These are phyloP conservation scores for Catenaria anguillulae DNA, from an alignment of 371 early-diverging fungal genomes.

Conservation along the genomic window DNA sequence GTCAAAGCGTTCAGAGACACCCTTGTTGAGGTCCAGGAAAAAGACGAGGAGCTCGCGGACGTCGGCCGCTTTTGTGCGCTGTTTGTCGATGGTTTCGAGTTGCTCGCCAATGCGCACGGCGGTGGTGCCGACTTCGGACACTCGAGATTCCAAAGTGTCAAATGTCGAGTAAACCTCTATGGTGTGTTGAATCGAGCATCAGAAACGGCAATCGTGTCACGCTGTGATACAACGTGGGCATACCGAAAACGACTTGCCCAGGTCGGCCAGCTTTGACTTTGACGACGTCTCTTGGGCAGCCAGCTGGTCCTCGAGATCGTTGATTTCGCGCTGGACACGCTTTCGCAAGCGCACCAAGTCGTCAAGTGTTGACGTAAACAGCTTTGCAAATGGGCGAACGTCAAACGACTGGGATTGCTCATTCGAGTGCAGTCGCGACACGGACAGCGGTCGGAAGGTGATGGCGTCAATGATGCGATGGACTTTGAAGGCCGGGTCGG, in stretches of 20 bases:
- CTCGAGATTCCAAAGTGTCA: conserved; percentile 66
- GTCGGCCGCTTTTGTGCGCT: conserved; percentile 67
- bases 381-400: conserved; percentile 73
- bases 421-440: background rate
- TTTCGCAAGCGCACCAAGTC: conserved; percentile 56
- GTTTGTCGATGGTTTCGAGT: conserved; percentile 83
- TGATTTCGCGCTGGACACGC: conserved; percentile 61
- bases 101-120: conserved; percentile 91
- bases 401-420: conserved; percentile 24
- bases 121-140: conserved; percentile 83
- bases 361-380: conserved; percentile 70
- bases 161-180: conserved; percentile 63
- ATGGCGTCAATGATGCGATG: background rate
- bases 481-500: background rate
- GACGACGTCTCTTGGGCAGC: conserved; percentile 56
- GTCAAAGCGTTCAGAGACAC: conserved; percentile 57
- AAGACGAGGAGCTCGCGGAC: conserved; percentile 78
- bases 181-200: too few relatives aligned
- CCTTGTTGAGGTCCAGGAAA: conserved; percentile 74
- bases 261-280: conserved; percentile 50
- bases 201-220: too few relatives aligned
- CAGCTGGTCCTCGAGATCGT: conserved; percentile 61
- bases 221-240: too few relatives aligned
- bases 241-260: too few relatives aligned
- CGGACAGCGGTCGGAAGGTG: background rate